Base-by-base conservation (phyloP, 2,329 filamentous ascomycete genomes). In the Colletotrichum phormii region DNA sequence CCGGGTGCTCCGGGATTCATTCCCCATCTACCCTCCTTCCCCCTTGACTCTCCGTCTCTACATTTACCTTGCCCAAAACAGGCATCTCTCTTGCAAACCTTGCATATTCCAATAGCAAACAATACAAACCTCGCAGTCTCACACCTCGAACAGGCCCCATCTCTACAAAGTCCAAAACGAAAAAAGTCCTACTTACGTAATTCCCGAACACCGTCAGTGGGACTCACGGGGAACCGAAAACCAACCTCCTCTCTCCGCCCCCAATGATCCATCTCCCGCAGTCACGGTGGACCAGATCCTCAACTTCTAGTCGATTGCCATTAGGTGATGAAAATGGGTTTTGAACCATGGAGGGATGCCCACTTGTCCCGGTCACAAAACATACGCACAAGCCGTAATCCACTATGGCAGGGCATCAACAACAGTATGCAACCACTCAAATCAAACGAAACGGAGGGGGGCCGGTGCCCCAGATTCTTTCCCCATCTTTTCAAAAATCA, bases 131-230 rank as follows among this genome's bases (percentile, higher is more conserved):
- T 15, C 37, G 15, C 22, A 12, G 7, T 22, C 49, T 49, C 58
- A 55, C 11, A n/a, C 33, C 65, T 63, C 49, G 31, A 58, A 57
- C 55, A 29, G 18, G 24, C 26, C 31, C 8, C 53, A 22, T 58
- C 22, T 15, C 53, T 58, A 18, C 22, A 13, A 4, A 22, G 15
- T 42, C 22, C 4, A 26, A 26, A 26, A 29, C 46, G 9, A 51
- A 46, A 12, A 33, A 55, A 69, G 70, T 68, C 59, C 65, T 31
- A 60, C 59, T 72, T 69, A 72, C 70, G 70, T 72, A 72, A 72
- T 64, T 64, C 58, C 57, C 64, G 35, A 51, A 62, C 42, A 31
- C 33, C 42, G 42, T 58, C 53, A n/a, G 59, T 69, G 70, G 42
- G 42, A 49, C 42, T 49, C 42, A 49, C 18, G 18, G 18, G 18